Conservation (phyloP, 1,284 basidiomycete genomes). For the Phaffia rhodozyma region DNA sequence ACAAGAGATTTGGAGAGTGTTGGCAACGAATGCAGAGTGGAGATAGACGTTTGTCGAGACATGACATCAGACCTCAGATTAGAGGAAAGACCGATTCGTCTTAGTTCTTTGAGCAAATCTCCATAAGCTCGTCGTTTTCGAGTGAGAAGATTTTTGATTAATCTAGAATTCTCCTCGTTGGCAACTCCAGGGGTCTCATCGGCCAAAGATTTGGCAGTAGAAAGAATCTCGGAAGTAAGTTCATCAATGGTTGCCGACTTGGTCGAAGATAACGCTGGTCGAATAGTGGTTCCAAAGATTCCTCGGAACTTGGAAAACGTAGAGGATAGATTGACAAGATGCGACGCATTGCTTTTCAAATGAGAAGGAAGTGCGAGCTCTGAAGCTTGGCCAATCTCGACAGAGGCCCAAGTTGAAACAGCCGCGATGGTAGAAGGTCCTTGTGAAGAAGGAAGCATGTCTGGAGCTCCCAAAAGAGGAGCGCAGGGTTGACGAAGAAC, state of each 20-base stretch:
- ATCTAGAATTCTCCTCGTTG: slow-evolving; percentile 55
- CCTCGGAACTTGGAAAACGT: slow-evolving; percentile 30
- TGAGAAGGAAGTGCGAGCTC: background rate
- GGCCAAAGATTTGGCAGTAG: slow-evolving; percentile 52
- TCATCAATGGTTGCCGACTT: slow-evolving; percentile 43
- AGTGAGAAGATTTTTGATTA: slow-evolving; percentile 57
- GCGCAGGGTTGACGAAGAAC: slow-evolving; percentile 62
- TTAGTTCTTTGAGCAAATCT: slow-evolving; percentile 81
- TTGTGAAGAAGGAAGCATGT: slow-evolving; percentile 1
- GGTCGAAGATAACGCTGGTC: slow-evolving; percentile 28
- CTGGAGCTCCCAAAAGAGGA: slow-evolving; percentile 25
- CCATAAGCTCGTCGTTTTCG: slow-evolving; percentile 86
- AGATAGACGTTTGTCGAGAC: slow-evolving; percentile 48
- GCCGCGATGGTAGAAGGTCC: background rate
- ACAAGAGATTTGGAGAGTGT: slow-evolving; percentile 15
- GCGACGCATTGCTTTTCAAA: slow-evolving; percentile 9
- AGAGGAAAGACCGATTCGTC: slow-evolving; percentile 61
- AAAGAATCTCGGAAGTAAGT: slow-evolving; percentile 63
- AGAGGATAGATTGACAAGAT: slow-evolving; percentile 25
- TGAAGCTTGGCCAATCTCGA: slow-evolving; percentile 15
- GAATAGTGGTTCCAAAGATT: slow-evolving; percentile 27
- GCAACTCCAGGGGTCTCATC: slow-evolving; percentile 44
- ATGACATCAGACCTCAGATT: slow-evolving; percentile 63
- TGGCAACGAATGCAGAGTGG: slow-evolving; percentile 48
- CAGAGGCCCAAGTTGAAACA: background rate